Evolutionary conservation across 305 asterid genomes (phyloP).

Genomic region (Salvia sclarea): DNA sequence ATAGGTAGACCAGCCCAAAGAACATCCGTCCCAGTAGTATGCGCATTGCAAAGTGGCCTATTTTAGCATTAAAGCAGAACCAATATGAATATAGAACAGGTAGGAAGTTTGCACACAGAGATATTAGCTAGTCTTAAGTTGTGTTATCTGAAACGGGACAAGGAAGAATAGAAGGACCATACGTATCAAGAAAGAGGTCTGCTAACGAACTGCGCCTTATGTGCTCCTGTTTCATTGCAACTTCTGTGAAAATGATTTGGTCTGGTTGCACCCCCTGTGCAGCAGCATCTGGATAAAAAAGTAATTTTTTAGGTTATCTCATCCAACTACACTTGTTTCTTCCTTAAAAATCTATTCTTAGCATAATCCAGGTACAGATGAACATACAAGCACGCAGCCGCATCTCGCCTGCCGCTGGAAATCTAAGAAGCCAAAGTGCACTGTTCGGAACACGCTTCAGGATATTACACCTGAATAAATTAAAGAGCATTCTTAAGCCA

Average conservation of each 20-base stretch:
- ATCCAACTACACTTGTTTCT: neutral
- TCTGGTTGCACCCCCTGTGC: constrained; percentile 95
- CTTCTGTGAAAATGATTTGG: constrained; percentile 92
- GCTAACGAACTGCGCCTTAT: constrained; percentile 92
- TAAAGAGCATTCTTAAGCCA: constrained; percentile 22
- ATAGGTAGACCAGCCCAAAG: constrained; percentile 99
- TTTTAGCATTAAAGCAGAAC: constrained; percentile 25
- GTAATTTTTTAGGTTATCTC: constrained; percentile 12
- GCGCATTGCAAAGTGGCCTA: constrained; percentile 99
- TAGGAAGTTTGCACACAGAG: constrained; percentile 18
- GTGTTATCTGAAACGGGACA: neutral
- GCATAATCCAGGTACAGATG: constrained; percentile 17
- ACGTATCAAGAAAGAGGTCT: constrained; percentile 96
- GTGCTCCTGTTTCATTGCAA: constrained; percentile 98
- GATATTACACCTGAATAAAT: constrained; percentile 82
- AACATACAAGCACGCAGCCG: constrained; percentile 84
- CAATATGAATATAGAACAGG: constrained; percentile 19
- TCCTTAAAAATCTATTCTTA: neutral
- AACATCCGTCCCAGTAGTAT: constrained; percentile 98
- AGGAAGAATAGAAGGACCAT: constrained; percentile 27
- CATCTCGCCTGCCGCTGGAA: constrained; percentile 99
- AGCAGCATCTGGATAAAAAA: constrained; percentile 69
- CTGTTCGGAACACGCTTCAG: constrained; percentile 97
- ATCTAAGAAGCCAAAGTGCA: constrained; percentile 93
- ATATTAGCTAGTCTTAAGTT: neutral